Percentiles rank a stretch among this genome's conserved stretches.
phyloP scores from a whole-genome alignment of 768 basidiomycete genomes.

The Russula foetens region DNA sequence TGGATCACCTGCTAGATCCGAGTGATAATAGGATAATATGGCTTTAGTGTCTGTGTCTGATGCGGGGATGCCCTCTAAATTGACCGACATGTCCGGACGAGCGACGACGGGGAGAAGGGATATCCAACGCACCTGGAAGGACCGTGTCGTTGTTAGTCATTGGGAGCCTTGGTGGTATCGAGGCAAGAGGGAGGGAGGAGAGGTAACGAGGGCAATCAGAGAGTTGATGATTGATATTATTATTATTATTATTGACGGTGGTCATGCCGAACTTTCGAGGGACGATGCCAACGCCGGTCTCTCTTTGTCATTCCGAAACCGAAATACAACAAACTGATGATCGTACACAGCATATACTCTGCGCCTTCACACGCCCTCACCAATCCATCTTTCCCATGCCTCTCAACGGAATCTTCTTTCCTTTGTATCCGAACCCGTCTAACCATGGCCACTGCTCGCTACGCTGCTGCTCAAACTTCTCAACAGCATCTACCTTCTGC shows the following conservation, averaged over 20 bases:
- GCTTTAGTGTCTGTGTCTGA: slow-evolving; percentile 34
- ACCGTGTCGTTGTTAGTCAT: background rate
- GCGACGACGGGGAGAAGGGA: background rate
- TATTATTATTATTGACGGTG: too few species aligned
- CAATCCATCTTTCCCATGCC: slow-evolving; percentile 59
- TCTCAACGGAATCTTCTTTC: slow-evolving; percentile 57
- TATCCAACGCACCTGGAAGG: background rate
- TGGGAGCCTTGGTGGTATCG: background rate
- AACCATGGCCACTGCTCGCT: slow-evolving; percentile 89
- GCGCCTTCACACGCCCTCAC: slow-evolving; percentile 33
- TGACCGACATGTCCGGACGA: background rate
- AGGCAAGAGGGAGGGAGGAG: background rate
- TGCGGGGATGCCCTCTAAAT: background rate
- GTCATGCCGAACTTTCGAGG: too few species aligned
- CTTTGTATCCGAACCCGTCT: slow-evolving; percentile 89
- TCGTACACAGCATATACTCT: too few species aligned
- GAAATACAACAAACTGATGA: too few species aligned
- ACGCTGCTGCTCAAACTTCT: slow-evolving; percentile 69
- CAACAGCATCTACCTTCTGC: slow-evolving; percentile 66
- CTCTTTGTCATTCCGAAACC: too few species aligned
- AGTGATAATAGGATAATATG: slow-evolving; percentile 49
- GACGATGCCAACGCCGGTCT: too few species aligned
- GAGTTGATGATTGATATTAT: background rate
- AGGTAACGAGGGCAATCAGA: background rate
- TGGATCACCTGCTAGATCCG: slow-evolving; percentile 36